Base-by-base conservation (phyloP, 345 rosid genomes). In the Eucalyptus erythrocorys region DNA sequence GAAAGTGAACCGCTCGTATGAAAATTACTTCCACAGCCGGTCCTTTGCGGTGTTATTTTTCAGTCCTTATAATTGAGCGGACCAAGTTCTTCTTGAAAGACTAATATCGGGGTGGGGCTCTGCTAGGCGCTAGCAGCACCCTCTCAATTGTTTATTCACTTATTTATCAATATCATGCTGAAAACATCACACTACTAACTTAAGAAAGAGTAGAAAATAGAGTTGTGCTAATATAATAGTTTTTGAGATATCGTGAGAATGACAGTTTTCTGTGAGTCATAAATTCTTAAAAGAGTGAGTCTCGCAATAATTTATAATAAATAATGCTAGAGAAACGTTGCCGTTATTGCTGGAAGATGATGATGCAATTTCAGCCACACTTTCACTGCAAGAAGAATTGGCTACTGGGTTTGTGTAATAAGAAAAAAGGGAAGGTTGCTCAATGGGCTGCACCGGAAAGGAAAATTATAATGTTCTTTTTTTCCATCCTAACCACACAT, bases 251-350 rank as follows among this genome's bases (percentile, higher is more conserved):
- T 8, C 21, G 5, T 51, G 26, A 51, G 10, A 21, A 51, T 51
- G 57, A 0, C 57, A 51, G 21, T 51, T 3, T 51, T 21, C 0
- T 0, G 10, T 51, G 5, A 51, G 26, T 0, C 10, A 51, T 51
- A 51, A 51, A 21, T 51, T 51, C 0, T 51, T 51, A 1, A 51
- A 51, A 0, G 10, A 51, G 2, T 51, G 5, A 1, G 26, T 0
- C 0, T 7, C 10, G 0, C 2, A 51, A 51, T 1, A 51, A 21
- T 51, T 51, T 51, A 51, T 51, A 21, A 51, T 1, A 51, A 51
- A 51, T 51, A 51, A 51, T 1, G 5, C 10, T 51, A 19, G 57
- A 51, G 24, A 51, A 51, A 51, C 4, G 10, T 51, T 51, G 26
- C 26, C 5, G 1, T 51, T 51, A 21, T 51, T 51, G 57, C 57